Base-by-base conservation (phyloP, 1,284 basidiomycete species). In the Athelia psychrophila region DNA sequence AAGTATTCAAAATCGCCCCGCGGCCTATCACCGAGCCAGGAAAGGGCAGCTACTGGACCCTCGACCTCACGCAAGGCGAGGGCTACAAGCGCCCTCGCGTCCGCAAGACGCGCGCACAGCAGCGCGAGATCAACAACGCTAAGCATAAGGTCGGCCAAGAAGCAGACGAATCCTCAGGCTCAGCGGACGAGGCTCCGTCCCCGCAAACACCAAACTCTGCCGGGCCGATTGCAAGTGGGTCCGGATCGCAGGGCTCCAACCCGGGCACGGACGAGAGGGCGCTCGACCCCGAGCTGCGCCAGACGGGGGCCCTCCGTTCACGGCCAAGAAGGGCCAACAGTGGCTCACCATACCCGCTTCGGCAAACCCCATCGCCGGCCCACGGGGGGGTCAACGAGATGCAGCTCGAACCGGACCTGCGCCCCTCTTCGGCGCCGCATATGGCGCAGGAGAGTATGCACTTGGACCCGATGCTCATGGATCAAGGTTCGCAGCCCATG, bases 41-140 rank as follows among this genome's bases (percentile, higher is more conserved):
- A 0, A 88, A 87, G 59, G 89, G 89, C 1, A 77, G 73, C 35
- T 90, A 89, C 60, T 91, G 88, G 88, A 72, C 72, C 40, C 72
- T 90, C 35, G 82, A 88, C 58, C 66, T 80, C 46, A 76, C 77
- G 2, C 67, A 71, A 25, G 83, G 82, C 13, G 77, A 82, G 49
- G 84, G 86, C 5, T 80, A 83, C 64, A 84, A 84, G 58, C 80
- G 84, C 32, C 63, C 71, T 19, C 79, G 86, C 46, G 24, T 46
- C 19, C 44, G 44, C 19, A 24, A 27, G 44, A 44, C 35, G 44
- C 52, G 25, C 64, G 20, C 44, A 13, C 53, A 30, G 16, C 40
- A 58, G 55, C 9, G 66, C 65, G 66, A 68, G 25, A 30, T 30
- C 13, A 30, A 30, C 27, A 30, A 30, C 27, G 67, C 65, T 4